These are phyloP conservation scores for Wickerhamiella slavikovae DNA, from an alignment of 805 yeast genomes.

Conservation along the genomic window DNA sequence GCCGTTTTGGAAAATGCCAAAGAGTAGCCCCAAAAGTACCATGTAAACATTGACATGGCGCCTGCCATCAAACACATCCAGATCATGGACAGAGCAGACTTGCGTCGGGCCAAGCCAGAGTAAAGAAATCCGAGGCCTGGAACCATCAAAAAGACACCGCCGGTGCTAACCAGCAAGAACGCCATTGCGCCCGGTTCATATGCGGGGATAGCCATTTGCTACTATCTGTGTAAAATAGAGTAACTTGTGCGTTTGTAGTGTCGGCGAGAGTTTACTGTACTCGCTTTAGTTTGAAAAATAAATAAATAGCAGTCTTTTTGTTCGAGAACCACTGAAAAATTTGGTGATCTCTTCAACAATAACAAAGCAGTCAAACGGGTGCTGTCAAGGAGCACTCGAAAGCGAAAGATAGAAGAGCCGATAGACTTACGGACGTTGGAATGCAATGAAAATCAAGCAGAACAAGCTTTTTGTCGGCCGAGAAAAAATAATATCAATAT, in stretches of 20 bases:
- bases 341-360: background rate
- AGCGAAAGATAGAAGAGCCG: too few relatives aligned
- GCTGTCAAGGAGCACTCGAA: too few relatives aligned
- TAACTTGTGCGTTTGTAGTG: background rate
- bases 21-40: conserved; percentile 99
- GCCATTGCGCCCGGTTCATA: conserved; percentile 22
- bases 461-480: too few relatives aligned
- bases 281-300: background rate
- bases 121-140: conserved; percentile 88
- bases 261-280: background rate
- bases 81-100: conserved; percentile 70
- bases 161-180: conserved; percentile 18
- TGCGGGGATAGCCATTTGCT: conserved; percentile 4
- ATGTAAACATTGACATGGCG: conserved; percentile 58
- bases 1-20: conserved; percentile 70
- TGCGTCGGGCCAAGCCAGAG: conserved; percentile 77
- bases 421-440: too few relatives aligned
- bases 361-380: too few relatives aligned
- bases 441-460: too few relatives aligned
- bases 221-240: background rate
- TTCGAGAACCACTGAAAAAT: background rate
- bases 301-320: conserved; percentile 15
- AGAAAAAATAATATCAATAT: too few relatives aligned
- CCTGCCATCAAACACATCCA: conserved; percentile 63
- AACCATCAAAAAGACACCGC: conserved; percentile 69